Conservation (phyloP, 495 filamentous ascomycete species). For the Podospora comata region DNA sequence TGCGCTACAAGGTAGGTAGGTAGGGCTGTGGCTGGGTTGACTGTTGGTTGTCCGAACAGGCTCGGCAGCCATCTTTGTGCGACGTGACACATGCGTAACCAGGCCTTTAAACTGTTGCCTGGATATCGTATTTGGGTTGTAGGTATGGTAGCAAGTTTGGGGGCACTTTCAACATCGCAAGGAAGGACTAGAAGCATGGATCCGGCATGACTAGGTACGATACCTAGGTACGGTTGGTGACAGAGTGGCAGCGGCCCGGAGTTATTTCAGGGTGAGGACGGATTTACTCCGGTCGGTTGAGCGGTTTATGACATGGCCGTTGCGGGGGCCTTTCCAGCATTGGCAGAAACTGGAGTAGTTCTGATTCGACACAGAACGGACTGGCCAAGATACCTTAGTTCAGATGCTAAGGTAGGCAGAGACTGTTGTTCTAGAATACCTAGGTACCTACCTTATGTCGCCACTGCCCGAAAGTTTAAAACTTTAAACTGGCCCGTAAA, state of each 20-base stretch:
- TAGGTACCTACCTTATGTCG: not conserved
- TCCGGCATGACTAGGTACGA: not conserved
- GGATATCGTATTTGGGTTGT: not conserved
- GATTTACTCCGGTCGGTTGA: not conserved
- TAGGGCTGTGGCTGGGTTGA: constrained; percentile 2
- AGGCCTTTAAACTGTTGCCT: not conserved
- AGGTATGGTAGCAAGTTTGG: too few relatives aligned
- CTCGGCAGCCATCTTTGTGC: not conserved
- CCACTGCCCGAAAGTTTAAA: not conserved
- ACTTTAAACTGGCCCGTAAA: not conserved
- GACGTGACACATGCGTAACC: not conserved
- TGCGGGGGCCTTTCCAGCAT: too few relatives aligned
- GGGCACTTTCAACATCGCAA: not conserved
- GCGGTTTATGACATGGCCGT: too few relatives aligned
- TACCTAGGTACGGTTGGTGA: not conserved
- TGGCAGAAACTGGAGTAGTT: not conserved
- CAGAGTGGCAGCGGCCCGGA: not conserved
- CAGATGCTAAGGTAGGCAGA: too few relatives aligned
- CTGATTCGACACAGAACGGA: not conserved
- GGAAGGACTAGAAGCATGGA: not conserved
- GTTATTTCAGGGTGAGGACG: not conserved
- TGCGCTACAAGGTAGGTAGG: not conserved
- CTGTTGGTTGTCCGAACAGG: not conserved
- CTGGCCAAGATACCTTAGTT: too few relatives aligned
- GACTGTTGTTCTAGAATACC: not conserved